These are phyloP conservation scores for Sisymbrium irio DNA, from an alignment of 345 rosid species.

Conservation along the genomic window DNA sequence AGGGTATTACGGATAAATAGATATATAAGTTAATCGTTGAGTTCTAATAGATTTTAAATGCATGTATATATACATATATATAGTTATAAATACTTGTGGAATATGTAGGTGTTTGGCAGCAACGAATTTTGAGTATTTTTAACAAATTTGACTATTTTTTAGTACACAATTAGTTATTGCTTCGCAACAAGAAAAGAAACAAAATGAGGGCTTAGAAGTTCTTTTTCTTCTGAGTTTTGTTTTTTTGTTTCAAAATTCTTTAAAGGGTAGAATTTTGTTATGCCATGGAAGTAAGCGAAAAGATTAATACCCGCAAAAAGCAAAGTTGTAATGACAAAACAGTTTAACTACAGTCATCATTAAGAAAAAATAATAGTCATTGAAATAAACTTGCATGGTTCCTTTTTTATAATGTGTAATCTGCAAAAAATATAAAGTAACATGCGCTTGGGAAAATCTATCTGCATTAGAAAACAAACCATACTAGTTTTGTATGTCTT, in stretches of 20 bases:
- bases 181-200: background rate
- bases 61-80: no score
- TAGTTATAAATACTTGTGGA: background rate
- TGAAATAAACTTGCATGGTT: background rate
- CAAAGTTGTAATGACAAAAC: background rate
- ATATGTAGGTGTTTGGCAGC: background rate
- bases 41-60: background rate
- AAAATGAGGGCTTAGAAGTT: no score
- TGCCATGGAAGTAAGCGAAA: conserved; percentile 1
- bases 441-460: background rate
- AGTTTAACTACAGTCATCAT: background rate
- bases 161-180: background rate
- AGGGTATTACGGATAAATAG: background rate
- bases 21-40: background rate
- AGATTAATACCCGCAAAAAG: background rate
- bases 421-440: background rate
- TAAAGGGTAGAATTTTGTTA: background rate
- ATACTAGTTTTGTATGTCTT: background rate
- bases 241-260: no score
- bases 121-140: background rate
- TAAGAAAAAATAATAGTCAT: background rate
- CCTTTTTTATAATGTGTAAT: background rate
- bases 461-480: background rate
- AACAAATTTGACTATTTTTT: background rate
- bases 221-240: background rate